phyloP scores from a whole-genome alignment of 495 filamentous ascomycete genomes.

The Podospora appendiculata region DNA sequence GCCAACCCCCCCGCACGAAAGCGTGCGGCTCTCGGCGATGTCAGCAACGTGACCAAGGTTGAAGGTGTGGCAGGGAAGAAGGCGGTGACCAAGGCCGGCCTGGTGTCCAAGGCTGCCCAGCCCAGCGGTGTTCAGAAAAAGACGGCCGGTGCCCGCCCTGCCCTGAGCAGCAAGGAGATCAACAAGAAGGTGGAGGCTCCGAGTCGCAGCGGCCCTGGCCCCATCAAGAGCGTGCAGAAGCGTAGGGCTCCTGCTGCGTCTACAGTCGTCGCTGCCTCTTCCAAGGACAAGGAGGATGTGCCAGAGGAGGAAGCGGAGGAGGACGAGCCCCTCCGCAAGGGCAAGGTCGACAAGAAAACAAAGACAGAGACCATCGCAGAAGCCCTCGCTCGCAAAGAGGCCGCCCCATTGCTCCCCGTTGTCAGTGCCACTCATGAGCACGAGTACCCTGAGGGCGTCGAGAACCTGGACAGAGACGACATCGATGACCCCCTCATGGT shows the following conservation, averaged over 20 bases:
- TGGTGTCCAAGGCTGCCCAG: slow-evolving; percentile 70
- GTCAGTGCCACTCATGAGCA: slow-evolving; percentile 17
- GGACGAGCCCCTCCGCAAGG: slow-evolving; percentile 48
- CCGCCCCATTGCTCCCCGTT: slow-evolving; percentile 19
- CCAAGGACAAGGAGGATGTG: too few relatives aligned
- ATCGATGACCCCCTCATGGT: slow-evolving; percentile 93
- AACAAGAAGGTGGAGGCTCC: slow-evolving; percentile 71
- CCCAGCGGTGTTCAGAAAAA: slow-evolving; percentile 75
- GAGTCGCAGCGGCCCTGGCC: slow-evolving; percentile 40
- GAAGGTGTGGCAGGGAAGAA: slow-evolving; percentile 71
- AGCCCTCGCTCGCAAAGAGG: slow-evolving; percentile 26
- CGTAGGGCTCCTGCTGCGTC: slow-evolving; percentile 42
- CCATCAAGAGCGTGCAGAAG: slow-evolving; percentile 63
- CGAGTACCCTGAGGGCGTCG: slow-evolving; percentile 42
- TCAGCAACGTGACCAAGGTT: slow-evolving; percentile 86
- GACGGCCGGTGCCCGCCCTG: slow-evolving; percentile 46
- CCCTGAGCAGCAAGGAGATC: slow-evolving; percentile 54
- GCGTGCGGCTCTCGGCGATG: slow-evolving; percentile 79
- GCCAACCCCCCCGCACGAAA: slow-evolving; percentile 45
- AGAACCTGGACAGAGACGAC: slow-evolving; percentile 78
- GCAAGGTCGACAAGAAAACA: slow-evolving; percentile 23
- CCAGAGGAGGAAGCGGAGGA: slow-evolving; percentile 55
- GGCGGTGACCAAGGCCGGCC: slow-evolving; percentile 48
- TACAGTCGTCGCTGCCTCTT: slow-evolving; percentile 23
- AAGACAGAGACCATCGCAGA: slow-evolving; percentile 34